Base-by-base conservation (phyloP, 2,329 filamentous ascomycete genomes). In the Aspergillus bombycis region DNA sequence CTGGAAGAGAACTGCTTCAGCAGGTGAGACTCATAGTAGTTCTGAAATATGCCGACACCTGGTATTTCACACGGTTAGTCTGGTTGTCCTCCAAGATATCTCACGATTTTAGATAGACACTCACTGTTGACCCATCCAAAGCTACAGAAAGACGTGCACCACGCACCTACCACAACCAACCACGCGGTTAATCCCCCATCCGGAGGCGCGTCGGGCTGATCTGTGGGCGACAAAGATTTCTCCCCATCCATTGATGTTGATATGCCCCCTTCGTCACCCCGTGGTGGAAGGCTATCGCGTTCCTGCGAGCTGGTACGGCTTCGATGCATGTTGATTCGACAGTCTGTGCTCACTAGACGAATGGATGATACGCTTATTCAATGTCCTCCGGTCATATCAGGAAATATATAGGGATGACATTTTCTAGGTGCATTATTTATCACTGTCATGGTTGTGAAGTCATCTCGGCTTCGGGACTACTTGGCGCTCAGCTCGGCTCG, bases 1-100 rank as follows among this genome's bases (percentile, higher is more conserved):
- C 83, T 85, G 1, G 84, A 70, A 0, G 84, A 84, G 66, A 86
- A 85, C 2, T 78, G 56, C 7, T 68, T 72, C 3, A 89, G 75
- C 21, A 83, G 79, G 9, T 82, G 75, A 8, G 73, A 79, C 65
- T 86, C 77, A 68, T 89, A 89, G 70, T 88, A 87, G 23, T 83
- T 81, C 69, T 88, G 86, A 67, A 88, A 88, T 16, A 84, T 78
- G 9, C 86, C 86, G 58, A 82, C 75, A 48, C 76, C 79, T 73
- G 74, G 62, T 56, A 41, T 61, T 26, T 45, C 41, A 30, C 21
- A 19, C 21, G 9, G 14, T 30, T 14, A 28, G 48, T 9, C 2
- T 52, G 26, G 12, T 50, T 52, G 43, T 12, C 10, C 14, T 46
- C 10, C 14, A 14, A 19, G 9, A 28, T 52, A 10, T 52, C 9